Evolutionary conservation across 257 asterid species (phyloP).

Genomic region (Solanum tarapatanum): DNA sequence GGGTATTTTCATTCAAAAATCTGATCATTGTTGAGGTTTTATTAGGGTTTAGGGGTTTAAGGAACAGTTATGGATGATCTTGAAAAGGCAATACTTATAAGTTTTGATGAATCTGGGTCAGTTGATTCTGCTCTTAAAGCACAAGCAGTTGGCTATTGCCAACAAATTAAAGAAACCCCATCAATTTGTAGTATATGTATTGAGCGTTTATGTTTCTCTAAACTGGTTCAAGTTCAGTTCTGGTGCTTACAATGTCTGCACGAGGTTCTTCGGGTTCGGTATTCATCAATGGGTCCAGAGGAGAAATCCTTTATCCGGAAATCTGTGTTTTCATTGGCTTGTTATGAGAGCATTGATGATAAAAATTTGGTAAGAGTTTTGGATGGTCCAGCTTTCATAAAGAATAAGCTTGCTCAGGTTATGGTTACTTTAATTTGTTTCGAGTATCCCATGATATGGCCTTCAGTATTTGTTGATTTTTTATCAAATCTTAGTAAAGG

Average conservation of each 20-base stretch:
- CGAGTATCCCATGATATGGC: conserved; percentile 81
- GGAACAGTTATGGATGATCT: conserved; percentile 68
- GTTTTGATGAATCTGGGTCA: conserved; percentile 82
- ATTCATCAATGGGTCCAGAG: conserved; percentile 50
- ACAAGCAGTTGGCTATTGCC: conserved; percentile 62
- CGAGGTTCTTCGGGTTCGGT: conserved; percentile 56
- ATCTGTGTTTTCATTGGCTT: conserved; percentile 62
- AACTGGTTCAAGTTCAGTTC: conserved; percentile 72
- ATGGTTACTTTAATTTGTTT: conserved; percentile 65
- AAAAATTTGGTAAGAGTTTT: conserved; percentile 31
- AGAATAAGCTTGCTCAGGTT: conserved; percentile 92
- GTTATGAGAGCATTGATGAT: conserved; percentile 46
- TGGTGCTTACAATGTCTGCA: conserved; percentile 91
- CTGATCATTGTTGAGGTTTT: not conserved
- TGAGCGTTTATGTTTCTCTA: conserved; percentile 49
- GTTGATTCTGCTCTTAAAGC: conserved; percentile 49
- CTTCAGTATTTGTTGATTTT: conserved; percentile 77
- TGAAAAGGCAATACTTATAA: conserved; percentile 75
- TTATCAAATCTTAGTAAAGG: conserved; percentile 67
- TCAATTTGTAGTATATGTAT: conserved; percentile 68
- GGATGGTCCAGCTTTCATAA: conserved; percentile 77
- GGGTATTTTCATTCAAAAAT: not conserved
- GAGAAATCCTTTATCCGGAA: conserved; percentile 69
- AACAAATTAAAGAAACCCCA: conserved; percentile 56
- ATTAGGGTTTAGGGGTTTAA: conserved; percentile 38